Conservation (phyloP, 768 basidiomycete genomes). For the Mycena amicta region DNA sequence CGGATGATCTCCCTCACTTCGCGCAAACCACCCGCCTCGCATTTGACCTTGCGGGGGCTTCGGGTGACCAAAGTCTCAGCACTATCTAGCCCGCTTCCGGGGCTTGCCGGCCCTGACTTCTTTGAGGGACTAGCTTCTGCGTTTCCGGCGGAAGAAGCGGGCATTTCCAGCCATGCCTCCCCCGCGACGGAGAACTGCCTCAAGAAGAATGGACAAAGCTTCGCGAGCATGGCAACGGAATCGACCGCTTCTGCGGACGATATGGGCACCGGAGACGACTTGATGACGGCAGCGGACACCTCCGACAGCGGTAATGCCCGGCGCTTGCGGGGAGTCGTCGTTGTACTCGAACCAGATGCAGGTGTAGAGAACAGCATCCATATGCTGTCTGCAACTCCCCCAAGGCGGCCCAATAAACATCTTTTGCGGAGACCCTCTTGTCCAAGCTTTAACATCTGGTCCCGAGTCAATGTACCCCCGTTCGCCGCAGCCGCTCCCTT, state of each 20-base stretch:
- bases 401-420: conserved; percentile 75
- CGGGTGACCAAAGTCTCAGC: conserved; percentile 62
- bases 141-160: conserved; percentile 38
- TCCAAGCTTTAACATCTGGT: conserved; percentile 68
- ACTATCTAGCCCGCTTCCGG: conserved; percentile 60
- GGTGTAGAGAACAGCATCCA: conserved; percentile 88
- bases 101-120: conserved; percentile 46
- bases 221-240: conserved; percentile 65
- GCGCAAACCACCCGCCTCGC: conserved; percentile 72
- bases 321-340: conserved; percentile 66
- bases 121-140: conserved; percentile 44
- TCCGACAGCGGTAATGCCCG: conserved; percentile 69
- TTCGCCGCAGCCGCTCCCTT: conserved; percentile 40
- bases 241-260: conserved; percentile 78
- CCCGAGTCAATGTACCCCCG: conserved; percentile 57
- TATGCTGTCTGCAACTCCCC: conserved; percentile 81
- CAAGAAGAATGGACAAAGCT: conserved; percentile 82
- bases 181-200: conserved; percentile 62
- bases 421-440: conserved; percentile 80
- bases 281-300: conserved; percentile 68
- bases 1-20: conserved; percentile 83
- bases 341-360: conserved; percentile 45
- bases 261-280: conserved; percentile 81
- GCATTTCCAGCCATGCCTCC: conserved; percentile 65
- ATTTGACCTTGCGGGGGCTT: conserved; percentile 73